These are phyloP conservation scores for Halophytophthora batemanensis DNA, from an alignment of 352 stramenopile genomes.

Conservation along the genomic window DNA sequence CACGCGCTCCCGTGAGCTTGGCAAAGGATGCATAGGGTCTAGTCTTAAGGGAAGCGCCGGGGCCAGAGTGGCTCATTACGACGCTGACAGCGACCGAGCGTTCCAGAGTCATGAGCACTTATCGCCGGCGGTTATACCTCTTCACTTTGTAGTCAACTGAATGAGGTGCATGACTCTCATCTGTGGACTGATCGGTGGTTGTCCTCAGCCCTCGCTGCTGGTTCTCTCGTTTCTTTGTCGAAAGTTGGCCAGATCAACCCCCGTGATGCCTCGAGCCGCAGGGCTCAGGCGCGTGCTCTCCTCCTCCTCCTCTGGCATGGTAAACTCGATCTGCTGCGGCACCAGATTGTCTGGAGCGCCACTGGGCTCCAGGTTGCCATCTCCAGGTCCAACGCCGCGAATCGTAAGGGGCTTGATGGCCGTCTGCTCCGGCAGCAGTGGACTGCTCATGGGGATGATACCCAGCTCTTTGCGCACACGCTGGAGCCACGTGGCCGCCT, in stretches of 20 bases:
- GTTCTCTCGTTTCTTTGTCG: slow-evolving; percentile 9
- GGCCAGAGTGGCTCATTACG: too few relatives aligned
- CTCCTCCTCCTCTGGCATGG: slow-evolving; percentile 48
- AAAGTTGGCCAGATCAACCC: neutral
- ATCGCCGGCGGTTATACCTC: too few relatives aligned
- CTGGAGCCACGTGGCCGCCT: slow-evolving; percentile 79
- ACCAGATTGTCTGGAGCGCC: slow-evolving; percentile 25
- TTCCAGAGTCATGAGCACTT: too few relatives aligned
- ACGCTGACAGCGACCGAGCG: too few relatives aligned
- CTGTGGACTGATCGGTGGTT: too few relatives aligned
- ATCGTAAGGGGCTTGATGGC: slow-evolving; percentile 9
- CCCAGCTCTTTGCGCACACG: slow-evolving; percentile 65
- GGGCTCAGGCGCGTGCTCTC: slow-evolving; percentile 27
- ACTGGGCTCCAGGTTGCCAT: slow-evolving; percentile 7
- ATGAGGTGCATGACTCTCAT: too few relatives aligned
- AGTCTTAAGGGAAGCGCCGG: too few relatives aligned
- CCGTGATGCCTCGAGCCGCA: slow-evolving; percentile 6
- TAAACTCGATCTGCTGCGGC: slow-evolving; percentile 51
- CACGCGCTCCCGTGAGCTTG: too few relatives aligned
- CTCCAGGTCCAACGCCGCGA: too few relatives aligned
- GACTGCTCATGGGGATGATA: slow-evolving; percentile 10
- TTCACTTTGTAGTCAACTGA: too few relatives aligned
- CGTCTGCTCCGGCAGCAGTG: slow-evolving; percentile 3
- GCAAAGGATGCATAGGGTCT: too few relatives aligned
- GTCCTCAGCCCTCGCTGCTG: slow-evolving; percentile 10